Percentiles rank a stretch among this genome's conserved stretches.
phyloP scores from a whole-genome alignment of 2,329 filamentous ascomycete genomes.

The Chrysoporthe cubensis region DNA sequence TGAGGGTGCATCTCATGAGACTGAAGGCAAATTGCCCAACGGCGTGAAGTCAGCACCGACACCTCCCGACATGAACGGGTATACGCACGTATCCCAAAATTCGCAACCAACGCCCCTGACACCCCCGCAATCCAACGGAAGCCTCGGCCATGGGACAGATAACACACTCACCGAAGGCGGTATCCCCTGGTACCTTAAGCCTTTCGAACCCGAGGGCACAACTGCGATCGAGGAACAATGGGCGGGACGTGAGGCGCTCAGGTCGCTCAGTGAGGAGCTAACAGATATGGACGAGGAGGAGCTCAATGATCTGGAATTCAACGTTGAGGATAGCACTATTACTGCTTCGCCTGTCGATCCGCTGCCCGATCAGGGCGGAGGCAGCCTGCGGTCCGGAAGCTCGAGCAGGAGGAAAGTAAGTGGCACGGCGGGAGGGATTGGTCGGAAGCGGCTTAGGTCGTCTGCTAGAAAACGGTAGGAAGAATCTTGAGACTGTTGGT shows the following conservation, averaged over 20 bases:
- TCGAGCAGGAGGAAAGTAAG: conserved; percentile 20
- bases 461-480: conserved; percentile 36
- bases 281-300: conserved; percentile 93
- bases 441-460: conserved; percentile 39
- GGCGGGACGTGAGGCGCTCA: conserved; percentile 69
- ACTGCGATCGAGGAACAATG: conserved; percentile 77
- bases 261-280: conserved; percentile 79
- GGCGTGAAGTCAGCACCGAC: conserved; percentile 44
- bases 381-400: conserved; percentile 6
- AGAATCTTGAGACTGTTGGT: neutral
- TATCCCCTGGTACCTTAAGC: conserved; percentile 84
- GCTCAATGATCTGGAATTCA: conserved; percentile 69
- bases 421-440: conserved; percentile 8
- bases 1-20: conserved; percentile 33
- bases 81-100: conserved; percentile 40
- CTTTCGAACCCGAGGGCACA: conserved; percentile 79
- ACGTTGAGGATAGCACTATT: conserved; percentile 54
- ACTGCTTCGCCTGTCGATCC: conserved; percentile 41
- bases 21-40: conserved; percentile 35
- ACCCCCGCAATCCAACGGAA: conserved; percentile 68
- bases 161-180: conserved; percentile 73
- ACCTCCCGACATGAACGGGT: conserved; percentile 54
- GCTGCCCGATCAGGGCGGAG: conserved; percentile 15
- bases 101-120: conserved; percentile 60
- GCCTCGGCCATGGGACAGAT: conserved; percentile 50